Base-by-base conservation (phyloP, 768 basidiomycete genomes). In the Rhizopogon vesiculosus region DNA sequence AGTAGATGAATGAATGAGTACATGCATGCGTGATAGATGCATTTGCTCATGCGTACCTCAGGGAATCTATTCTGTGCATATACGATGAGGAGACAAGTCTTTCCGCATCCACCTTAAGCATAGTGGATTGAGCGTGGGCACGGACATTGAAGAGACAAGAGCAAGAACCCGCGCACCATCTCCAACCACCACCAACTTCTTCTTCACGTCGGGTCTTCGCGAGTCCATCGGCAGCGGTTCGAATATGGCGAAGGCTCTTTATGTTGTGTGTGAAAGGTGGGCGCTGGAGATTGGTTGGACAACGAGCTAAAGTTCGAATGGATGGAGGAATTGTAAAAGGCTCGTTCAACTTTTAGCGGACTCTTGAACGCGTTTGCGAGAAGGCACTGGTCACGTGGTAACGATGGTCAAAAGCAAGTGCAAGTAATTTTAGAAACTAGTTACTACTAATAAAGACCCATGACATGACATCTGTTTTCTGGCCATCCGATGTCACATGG, bases 11-110 rank as follows among this genome's bases (percentile, higher is more conserved):
- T 48, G 49, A 53, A 57, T 48, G 46, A 48, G 46, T 35, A 22
- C 19, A 48, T 54, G 40, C 56, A 48, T 52, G 35, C 44, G 45
- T 51, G 49, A 51, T 44, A 35, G 31, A 33, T 7, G 35, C 13
- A 38, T 38, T 38, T 50, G 56, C 31, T 49, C 62, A 57, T 56
- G 66, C 81, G 67, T 75, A 95, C 93, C 82, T 96, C 94, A 43
- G 94, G 93, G 66, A 96, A 97, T 41, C 93, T 83, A 69, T 96
- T 97, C 73, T 96, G 92, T 22, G 94, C 93, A 67, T 97, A 97
- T 39, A 95, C 93, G 65, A 97, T 97, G 63, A 97, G 83, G 57
- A 96, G 79, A 80, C 94, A 96, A 45, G 94, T 97, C 83, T 96
- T 92, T 66, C 89, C 90, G 67, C 90, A 91, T 57, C 89, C 88